Evolutionary conservation across 768 basidiomycete genomes (phyloP).

Genomic region (Mycena alexandri): DNA sequence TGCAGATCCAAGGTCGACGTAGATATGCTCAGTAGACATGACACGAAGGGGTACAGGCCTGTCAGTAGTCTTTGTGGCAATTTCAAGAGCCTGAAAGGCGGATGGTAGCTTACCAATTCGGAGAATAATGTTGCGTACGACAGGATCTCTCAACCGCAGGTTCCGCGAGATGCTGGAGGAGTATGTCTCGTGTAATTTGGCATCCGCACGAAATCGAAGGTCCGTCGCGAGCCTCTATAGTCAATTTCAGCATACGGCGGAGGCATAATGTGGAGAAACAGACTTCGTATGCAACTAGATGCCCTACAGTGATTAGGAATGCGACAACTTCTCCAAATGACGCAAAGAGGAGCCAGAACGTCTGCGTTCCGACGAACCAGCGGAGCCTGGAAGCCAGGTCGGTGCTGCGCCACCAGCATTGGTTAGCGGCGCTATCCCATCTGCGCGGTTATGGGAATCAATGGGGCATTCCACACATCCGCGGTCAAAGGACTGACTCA

Average conservation of each 20-base stretch:
- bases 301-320: constrained; percentile 7
- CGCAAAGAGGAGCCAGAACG: constrained; percentile 14
- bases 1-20: constrained; percentile 5
- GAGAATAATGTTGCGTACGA: constrained; percentile 8
- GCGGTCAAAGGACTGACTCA: background rate
- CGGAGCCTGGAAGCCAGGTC: constrained; percentile 8
- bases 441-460: background rate
- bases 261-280: background rate
- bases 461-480: background rate
- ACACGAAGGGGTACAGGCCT: constrained; percentile 23
- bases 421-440: background rate
- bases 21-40: constrained; percentile 17
- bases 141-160: constrained; percentile 1
- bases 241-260: background rate
- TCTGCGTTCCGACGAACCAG: constrained; percentile 25
- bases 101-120: constrained; percentile 14
- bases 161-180: background rate
- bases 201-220: no score
- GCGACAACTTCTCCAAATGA: constrained; percentile 15
- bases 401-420: constrained; percentile 16
- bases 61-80: background rate
- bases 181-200: background rate
- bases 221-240: no score
- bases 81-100: background rate
- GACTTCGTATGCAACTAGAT: constrained; percentile 14